Conservation (phyloP, 371 early-diverging fungal species). For the Thermomucor indicae-seudaticae region DNA sequence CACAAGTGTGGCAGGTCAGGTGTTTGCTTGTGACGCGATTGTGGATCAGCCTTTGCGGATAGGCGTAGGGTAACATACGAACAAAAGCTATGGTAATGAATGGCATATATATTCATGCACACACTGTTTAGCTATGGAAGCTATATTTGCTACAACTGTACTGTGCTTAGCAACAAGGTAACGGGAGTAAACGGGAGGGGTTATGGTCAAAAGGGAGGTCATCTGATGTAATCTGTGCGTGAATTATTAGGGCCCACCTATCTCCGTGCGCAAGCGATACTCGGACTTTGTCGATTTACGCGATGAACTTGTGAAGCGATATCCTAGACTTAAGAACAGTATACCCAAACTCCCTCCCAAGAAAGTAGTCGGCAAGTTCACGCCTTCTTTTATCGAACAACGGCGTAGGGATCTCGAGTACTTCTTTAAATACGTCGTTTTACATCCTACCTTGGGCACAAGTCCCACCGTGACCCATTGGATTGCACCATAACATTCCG, state of each 20-base stretch:
- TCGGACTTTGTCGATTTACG: slow-evolving; percentile 54
- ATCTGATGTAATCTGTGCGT: neutral
- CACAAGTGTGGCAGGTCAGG: slow-evolving; percentile 11
- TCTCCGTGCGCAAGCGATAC: slow-evolving; percentile 48
- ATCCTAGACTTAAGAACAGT: slow-evolving; percentile 36
- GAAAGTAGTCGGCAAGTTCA: slow-evolving; percentile 51
- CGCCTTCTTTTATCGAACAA: slow-evolving; percentile 49
- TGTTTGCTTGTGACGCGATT: slow-evolving; percentile 47
- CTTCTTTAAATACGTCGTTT: slow-evolving; percentile 49
- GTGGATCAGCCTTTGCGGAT: slow-evolving; percentile 48
- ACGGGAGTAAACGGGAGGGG: no score
- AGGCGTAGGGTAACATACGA: slow-evolving; percentile 39
- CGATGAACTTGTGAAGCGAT: slow-evolving; percentile 31
- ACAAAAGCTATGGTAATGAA: no score
- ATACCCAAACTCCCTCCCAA: slow-evolving; percentile 56
- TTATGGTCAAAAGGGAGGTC: neutral
- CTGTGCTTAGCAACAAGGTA: slow-evolving; percentile 46
- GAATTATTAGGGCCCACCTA: slow-evolving; percentile 30
- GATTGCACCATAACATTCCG: slow-evolving; percentile 44
- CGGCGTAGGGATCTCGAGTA: slow-evolving; percentile 53
- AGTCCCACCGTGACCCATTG: slow-evolving; percentile 39
- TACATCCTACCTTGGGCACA: slow-evolving; percentile 50
- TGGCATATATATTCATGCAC: slow-evolving; percentile 1
- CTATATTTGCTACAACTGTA: slow-evolving; percentile 54
- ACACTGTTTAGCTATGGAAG: slow-evolving; percentile 31